Conservation (phyloP, 371 early-diverging fungal genomes). For the Apophysomyces elegans region DNA sequence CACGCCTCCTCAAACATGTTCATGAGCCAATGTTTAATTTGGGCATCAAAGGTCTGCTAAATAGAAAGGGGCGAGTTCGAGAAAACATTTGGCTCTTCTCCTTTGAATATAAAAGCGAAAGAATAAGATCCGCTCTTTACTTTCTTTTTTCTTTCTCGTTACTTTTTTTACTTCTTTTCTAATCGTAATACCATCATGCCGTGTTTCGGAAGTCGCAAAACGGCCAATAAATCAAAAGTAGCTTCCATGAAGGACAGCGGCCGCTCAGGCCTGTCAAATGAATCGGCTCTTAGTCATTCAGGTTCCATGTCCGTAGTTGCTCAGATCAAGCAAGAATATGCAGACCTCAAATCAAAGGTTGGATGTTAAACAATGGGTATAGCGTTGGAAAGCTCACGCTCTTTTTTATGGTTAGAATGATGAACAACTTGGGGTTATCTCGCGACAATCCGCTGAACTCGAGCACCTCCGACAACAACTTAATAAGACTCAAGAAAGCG, state of each 20-base stretch:
- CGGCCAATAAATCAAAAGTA: constrained; percentile 7
- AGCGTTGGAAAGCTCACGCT: background rate
- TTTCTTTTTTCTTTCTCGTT: constrained; percentile 3
- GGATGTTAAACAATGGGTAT: background rate
- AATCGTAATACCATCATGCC: constrained; percentile 19
- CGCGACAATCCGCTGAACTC: constrained; percentile 42
- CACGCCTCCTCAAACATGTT: constrained; percentile 2
- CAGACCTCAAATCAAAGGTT: constrained; percentile 49
- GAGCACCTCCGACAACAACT: constrained; percentile 36
- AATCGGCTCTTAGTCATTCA: constrained; percentile 3
- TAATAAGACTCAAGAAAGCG: background rate
- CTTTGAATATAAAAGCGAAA: constrained; percentile 3
- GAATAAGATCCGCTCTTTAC: background rate
- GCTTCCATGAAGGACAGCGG: background rate
- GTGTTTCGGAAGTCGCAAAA: constrained; percentile 31
- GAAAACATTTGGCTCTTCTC: constrained; percentile 7
- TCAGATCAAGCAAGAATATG: constrained; percentile 46
- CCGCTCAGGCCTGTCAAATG: constrained; percentile 3
- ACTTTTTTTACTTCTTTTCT: constrained; percentile 4
- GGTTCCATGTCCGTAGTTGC: constrained; percentile 14
- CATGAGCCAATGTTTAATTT: constrained; percentile 8
- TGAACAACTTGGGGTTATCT: constrained; percentile 41
- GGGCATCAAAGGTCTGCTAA: constrained; percentile 7
- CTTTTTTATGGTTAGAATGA: constrained; percentile 29
- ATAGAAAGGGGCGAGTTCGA: constrained; percentile 1